Evolutionary conservation across 768 basidiomycete genomes (phyloP).

Genomic region (Lactarius sanguifluus): DNA sequence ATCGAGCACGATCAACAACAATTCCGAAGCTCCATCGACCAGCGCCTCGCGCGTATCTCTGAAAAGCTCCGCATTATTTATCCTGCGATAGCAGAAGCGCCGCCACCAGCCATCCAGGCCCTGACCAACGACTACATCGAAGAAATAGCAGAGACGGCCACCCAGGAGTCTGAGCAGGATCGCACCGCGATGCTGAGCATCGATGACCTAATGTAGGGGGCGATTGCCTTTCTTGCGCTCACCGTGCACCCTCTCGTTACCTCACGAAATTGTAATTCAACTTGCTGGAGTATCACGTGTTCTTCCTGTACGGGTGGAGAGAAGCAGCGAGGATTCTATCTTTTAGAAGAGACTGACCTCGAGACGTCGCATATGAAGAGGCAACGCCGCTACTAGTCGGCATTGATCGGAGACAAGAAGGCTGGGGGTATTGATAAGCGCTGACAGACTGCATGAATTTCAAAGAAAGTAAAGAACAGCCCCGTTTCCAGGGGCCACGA

Average conservation of each 20-base stretch:
- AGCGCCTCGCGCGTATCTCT: background rate
- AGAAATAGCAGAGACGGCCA: background rate
- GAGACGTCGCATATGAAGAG: background rate
- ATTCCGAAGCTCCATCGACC: background rate
- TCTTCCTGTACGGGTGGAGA: background rate
- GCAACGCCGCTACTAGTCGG: background rate
- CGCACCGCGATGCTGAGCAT: constrained; percentile 1
- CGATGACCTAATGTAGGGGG: constrained; percentile 1
- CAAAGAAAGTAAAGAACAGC: background rate
- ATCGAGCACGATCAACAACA: constrained; percentile 2
- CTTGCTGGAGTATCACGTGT: background rate
- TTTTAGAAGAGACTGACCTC: background rate
- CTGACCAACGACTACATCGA: background rate
- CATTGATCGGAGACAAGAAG: constrained; percentile 9
- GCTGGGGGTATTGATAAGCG: background rate
- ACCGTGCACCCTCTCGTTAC: background rate
- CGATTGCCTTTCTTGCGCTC: background rate
- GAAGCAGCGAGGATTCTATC: background rate
- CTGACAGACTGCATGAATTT: background rate
- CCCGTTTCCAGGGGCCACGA: background rate
- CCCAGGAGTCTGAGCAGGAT: constrained; percentile 1
- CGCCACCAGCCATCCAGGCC: background rate
- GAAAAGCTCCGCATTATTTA: constrained; percentile 4
- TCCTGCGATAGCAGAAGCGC: background rate
- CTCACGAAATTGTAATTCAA: background rate